Percentiles rank a stretch among this genome's conserved stretches.
Conservation (phyloP, 2,329 filamentous ascomycete genomes). For the Alternaria longipes region DNA sequence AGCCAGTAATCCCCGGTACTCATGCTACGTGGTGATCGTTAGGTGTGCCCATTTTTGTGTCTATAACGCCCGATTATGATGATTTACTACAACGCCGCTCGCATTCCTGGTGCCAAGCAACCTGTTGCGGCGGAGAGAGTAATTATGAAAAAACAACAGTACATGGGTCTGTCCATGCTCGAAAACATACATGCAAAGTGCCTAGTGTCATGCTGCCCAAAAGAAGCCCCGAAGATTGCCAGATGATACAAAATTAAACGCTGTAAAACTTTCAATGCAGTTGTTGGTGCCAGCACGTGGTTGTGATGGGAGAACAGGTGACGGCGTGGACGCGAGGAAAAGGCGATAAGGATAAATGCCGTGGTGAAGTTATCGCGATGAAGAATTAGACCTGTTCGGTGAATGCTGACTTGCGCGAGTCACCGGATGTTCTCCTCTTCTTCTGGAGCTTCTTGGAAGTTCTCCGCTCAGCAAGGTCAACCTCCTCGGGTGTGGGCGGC, state of each 20-base stretch:
- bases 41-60: slow-evolving; percentile 17
- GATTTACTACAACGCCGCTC: slow-evolving; percentile 19
- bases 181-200: slow-evolving; percentile 24
- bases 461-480: slow-evolving; percentile 45
- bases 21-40: slow-evolving; percentile 16
- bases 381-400: slow-evolving; percentile 47
- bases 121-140: slow-evolving; percentile 10
- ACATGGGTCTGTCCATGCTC: slow-evolving; percentile 7
- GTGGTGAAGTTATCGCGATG: slow-evolving; percentile 22
- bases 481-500: slow-evolving; percentile 41
- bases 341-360: slow-evolving; percentile 13
- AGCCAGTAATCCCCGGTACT: slow-evolving; percentile 2
- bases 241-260: slow-evolving; percentile 37
- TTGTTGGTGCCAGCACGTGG: slow-evolving; percentile 27
- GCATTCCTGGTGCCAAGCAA: slow-evolving; percentile 15
- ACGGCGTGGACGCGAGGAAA: slow-evolving; percentile 30
- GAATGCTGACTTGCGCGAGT: slow-evolving; percentile 48
- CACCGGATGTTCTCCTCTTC: slow-evolving; percentile 48
- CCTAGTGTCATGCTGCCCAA: slow-evolving; percentile 11
- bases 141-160: slow-evolving; percentile 12
- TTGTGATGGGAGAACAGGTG: slow-evolving; percentile 30
- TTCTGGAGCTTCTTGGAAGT: slow-evolving; percentile 55
- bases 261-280: slow-evolving; percentile 36
- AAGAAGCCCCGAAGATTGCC: slow-evolving; percentile 24
- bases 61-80: slow-evolving; percentile 18